Percentiles rank a stretch among this genome's conserved stretches.
These are phyloP conservation scores for Aspergillus fischeri DNA, from an alignment of 2,329 filamentous ascomycete genomes.

Conservation along the genomic window DNA sequence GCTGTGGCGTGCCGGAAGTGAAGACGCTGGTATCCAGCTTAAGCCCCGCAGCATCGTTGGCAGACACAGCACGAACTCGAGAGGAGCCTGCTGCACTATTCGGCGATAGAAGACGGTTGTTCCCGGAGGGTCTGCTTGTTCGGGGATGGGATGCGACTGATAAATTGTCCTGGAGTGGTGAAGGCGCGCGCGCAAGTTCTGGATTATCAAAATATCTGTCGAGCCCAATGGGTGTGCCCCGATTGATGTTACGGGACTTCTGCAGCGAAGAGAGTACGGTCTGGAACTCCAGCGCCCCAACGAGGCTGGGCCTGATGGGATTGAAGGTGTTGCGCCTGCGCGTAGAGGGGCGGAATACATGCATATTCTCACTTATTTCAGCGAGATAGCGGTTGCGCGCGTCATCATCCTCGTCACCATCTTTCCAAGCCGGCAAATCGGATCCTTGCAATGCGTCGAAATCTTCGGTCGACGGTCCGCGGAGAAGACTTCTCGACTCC, in stretches of 20 bases:
- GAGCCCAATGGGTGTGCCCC: conserved; percentile 60
- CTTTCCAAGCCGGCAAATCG: conserved; percentile 41
- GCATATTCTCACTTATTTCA: conserved; percentile 91
- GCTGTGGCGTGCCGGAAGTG: conserved; percentile 14
- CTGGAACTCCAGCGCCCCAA: conserved; percentile 90
- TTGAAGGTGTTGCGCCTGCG: conserved; percentile 70
- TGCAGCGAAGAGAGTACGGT: conserved; percentile 85
- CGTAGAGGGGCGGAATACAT: conserved; percentile 66
- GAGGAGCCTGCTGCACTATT: conserved; percentile 18
- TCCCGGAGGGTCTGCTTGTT: conserved; percentile 20
- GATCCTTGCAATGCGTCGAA: conserved; percentile 58
- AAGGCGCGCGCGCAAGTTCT: conserved; percentile 36
- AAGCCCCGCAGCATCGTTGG: conserved; percentile 52
- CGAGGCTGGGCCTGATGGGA: conserved; percentile 85
- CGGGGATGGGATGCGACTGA: conserved; percentile 47
- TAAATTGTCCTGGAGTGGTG: conserved; percentile 45
- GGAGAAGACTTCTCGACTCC: conserved; percentile 42
- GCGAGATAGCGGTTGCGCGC: conserved; percentile 60
- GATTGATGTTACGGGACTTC: conserved; percentile 70
- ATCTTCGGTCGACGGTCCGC: conserved; percentile 57
- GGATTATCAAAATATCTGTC: conserved; percentile 67
- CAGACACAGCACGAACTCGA: conserved; percentile 54
- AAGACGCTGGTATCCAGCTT: conserved; percentile 41
- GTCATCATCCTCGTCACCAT: conserved; percentile 55
- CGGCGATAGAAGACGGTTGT: conserved; percentile 21